phyloP scores from a whole-genome alignment of 805 yeast genomes.

The Monosporozyma aquatica region DNA sequence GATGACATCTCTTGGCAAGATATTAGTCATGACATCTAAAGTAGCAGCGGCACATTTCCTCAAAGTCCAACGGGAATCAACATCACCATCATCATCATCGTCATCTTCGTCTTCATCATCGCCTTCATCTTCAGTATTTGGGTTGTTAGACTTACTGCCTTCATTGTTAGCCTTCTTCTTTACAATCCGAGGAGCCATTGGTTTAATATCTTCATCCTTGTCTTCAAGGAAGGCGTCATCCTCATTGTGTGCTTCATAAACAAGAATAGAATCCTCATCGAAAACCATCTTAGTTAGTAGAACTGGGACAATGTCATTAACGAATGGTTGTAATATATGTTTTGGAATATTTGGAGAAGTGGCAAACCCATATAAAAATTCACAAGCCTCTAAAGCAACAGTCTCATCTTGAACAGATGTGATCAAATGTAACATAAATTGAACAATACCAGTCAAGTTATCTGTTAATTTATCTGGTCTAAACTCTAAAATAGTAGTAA shows the following conservation, averaged over 20 bases:
- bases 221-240: conserved; percentile 76
- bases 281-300: conserved; percentile 78
- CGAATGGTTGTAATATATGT: conserved; percentile 43
- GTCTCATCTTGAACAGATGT: conserved; percentile 48
- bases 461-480: conserved; percentile 74
- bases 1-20: conserved; percentile 59
- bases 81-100: conserved; percentile 62
- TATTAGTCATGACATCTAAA: conserved; percentile 67
- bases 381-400: conserved; percentile 88
- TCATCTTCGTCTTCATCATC: conserved; percentile 61
- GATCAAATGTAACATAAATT: conserved; percentile 75
- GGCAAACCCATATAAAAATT: conserved; percentile 70
- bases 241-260: conserved; percentile 47
- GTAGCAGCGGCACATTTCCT: conserved; percentile 94
- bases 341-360: conserved; percentile 50
- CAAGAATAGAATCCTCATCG: conserved; percentile 67
- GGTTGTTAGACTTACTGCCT: conserved; percentile 38
- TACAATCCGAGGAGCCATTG: conserved; percentile 60
- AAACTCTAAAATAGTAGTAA: conserved; percentile 59
- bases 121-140: conserved; percentile 46
- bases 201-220: conserved; percentile 78
- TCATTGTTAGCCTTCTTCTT: conserved; percentile 37
- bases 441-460: conserved; percentile 78
- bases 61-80: conserved; percentile 74
- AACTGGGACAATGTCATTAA: conserved; percentile 63